phyloP scores from a whole-genome alignment of 1,284 basidiomycete species.

The Ustilago tritici region DNA sequence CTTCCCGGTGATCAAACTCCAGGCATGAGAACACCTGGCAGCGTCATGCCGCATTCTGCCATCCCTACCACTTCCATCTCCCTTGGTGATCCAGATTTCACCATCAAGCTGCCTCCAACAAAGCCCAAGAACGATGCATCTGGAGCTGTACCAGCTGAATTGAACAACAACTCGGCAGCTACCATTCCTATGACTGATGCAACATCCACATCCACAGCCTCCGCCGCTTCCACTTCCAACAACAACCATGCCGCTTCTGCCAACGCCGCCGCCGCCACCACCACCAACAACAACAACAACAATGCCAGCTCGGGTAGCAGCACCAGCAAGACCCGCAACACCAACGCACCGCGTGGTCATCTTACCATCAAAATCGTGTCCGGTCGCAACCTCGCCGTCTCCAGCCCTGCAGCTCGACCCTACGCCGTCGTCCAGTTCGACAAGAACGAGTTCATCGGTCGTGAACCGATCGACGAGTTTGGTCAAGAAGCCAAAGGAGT shows the following conservation, averaged over 20 bases:
- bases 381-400: conserved; percentile 80
- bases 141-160: background rate
- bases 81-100: conserved; percentile 64
- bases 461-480: conserved; percentile 86
- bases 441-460: conserved; percentile 96
- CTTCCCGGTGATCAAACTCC: conserved; percentile 49
- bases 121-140: conserved; percentile 45
- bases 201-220: background rate
- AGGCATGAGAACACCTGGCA: conserved; percentile 62
- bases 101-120: conserved; percentile 65
- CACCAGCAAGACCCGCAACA: conserved; percentile 57
- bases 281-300: background rate
- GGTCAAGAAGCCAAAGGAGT: conserved; percentile 87
- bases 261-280: background rate
- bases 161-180: background rate
- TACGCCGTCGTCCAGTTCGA: conserved; percentile 99
- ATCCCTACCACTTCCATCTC: conserved; percentile 63
- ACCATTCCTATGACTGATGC: conserved; percentile 13
- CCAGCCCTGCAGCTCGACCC: conserved; percentile 75
- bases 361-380: conserved; percentile 95
- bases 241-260: background rate
- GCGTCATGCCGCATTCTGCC: conserved; percentile 56
- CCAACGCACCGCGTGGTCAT: conserved; percentile 76
- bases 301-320: conserved; percentile 7
- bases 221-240: conserved; percentile 24